Conservation (phyloP, 305 asterid genomes). For the Coffea humblotiana region DNA sequence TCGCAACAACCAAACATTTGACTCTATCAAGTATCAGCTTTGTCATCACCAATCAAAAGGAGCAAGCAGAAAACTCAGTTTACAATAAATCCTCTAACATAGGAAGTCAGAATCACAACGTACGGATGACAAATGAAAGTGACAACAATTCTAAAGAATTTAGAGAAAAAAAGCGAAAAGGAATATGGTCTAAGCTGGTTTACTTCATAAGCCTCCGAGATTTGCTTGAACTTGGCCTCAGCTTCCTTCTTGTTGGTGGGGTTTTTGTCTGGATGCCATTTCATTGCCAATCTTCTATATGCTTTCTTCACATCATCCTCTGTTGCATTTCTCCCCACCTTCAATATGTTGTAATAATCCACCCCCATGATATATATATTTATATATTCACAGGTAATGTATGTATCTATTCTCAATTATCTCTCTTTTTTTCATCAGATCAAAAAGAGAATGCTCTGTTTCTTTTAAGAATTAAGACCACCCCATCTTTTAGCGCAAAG, state of each 20-base stretch:
- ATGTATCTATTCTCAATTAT: not conserved
- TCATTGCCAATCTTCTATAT: slow-evolving; percentile 89
- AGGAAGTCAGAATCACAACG: not conserved
- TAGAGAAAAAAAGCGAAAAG: not conserved
- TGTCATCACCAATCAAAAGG: not conserved
- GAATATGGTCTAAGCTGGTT: not conserved
- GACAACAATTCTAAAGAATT: not conserved
- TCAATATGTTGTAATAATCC: slow-evolving; percentile 74
- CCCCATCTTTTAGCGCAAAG: not conserved
- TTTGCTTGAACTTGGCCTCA: slow-evolving; percentile 84
- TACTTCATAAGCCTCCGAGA: slow-evolving; percentile 93
- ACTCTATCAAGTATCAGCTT: not conserved
- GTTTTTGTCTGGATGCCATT: slow-evolving; percentile 97
- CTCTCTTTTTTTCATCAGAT: not conserved
- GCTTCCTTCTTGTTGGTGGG: slow-evolving; percentile 79
- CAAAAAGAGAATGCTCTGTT: not conserved
- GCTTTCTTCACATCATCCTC: slow-evolving; percentile 93
- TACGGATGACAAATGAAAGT: no score
- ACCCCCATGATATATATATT: slow-evolving; percentile 47
- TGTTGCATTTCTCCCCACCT: slow-evolving; percentile 66
- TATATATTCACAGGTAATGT: not conserved
- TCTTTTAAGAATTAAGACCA: not conserved
- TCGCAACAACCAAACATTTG: not conserved
- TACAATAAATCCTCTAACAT: no score
- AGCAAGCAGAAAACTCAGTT: not conserved